A percentile compares a stretch with the other conserved stretches of the same genome.
These are phyloP conservation scores for Boletus pseudopeckii DNA, from an alignment of 768 basidiomycete genomes.

Conservation along the genomic window DNA sequence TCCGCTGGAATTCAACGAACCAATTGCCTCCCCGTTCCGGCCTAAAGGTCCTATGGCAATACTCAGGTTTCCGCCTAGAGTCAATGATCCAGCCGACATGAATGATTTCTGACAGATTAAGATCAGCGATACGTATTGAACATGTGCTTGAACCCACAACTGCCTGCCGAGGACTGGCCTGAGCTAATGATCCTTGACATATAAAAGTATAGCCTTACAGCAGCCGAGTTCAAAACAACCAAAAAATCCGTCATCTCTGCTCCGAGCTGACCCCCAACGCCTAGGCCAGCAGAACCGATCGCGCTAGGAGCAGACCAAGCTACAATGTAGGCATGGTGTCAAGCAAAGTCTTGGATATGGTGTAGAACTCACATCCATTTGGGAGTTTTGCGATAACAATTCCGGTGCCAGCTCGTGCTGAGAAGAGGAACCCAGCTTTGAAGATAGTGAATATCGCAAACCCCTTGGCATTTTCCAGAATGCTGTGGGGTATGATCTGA, in stretches of 20 bases:
- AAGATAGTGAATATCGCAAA: constrained; percentile 92
- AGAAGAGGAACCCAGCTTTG: constrained; percentile 67
- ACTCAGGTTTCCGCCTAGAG: constrained; percentile 87
- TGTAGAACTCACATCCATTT: constrained; percentile 65
- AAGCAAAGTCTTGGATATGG: neutral
- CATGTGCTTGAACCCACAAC: constrained; percentile 45
- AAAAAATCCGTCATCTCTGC: constrained; percentile 91
- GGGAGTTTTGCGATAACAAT: constrained; percentile 82
- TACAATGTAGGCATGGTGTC: constrained; percentile 48
- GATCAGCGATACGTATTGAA: neutral
- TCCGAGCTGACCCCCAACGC: constrained; percentile 79
- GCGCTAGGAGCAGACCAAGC: constrained; percentile 95
- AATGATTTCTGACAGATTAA: constrained; percentile 61
- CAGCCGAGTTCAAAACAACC: constrained; percentile 79
- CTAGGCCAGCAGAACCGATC: constrained; percentile 89
- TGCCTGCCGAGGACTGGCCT: constrained; percentile 39
- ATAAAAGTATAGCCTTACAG: constrained; percentile 44
- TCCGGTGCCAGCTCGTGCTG: constrained; percentile 78
- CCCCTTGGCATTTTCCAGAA: constrained; percentile 59
- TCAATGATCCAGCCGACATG: constrained; percentile 91
- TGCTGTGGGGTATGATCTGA: constrained; percentile 52
- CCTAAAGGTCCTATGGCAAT: constrained; percentile 89
- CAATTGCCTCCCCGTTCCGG: constrained; percentile 87
- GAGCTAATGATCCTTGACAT: constrained; percentile 5
- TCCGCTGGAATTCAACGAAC: constrained; percentile 78